Evolutionary conservation across 192 early-diverging fungal species (phyloP).

Genomic region (Coemansia sp.): DNA sequence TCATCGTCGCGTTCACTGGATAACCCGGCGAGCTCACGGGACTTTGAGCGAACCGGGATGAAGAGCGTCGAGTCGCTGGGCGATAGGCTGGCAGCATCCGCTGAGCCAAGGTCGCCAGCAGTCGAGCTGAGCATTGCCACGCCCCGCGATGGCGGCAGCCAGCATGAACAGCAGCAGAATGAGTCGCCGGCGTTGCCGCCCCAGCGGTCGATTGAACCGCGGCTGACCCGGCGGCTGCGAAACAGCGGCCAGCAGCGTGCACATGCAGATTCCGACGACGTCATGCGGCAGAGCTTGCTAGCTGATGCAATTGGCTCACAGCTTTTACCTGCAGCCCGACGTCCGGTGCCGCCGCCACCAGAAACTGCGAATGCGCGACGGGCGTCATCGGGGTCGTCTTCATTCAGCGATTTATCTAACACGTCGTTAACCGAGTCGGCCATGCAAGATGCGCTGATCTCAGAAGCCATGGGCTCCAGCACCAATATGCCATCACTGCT

Average conservation of each 20-base stretch:
- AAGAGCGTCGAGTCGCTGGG: conserved; percentile 46
- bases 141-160: not conserved
- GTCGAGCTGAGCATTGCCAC: conserved; percentile 21
- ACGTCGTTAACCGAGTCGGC: conserved; percentile 48
- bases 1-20: conserved; percentile 16
- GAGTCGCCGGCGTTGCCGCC: not conserved
- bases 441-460: conserved; percentile 46
- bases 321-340: conserved; percentile 3
- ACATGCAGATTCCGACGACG: not conserved
- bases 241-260: not conserved
- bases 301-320: conserved; percentile 37
- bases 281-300: conserved; percentile 36
- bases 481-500: conserved; percentile 41
- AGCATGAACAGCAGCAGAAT: not conserved
- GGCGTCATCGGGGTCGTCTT: conserved; percentile 16
- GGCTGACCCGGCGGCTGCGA: not conserved
- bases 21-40: conserved; percentile 8
- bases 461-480: conserved; percentile 43
- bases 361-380: not conserved
- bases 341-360: not conserved
- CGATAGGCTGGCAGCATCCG: not conserved
- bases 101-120: conserved; percentile 22
- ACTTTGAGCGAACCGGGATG: conserved; percentile 26
- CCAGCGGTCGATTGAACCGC: conserved; percentile 1
- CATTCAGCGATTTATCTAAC: conserved; percentile 45